phyloP scores from a whole-genome alignment of 257 asterid species.

The Solanum ahanhuiri region DNA sequence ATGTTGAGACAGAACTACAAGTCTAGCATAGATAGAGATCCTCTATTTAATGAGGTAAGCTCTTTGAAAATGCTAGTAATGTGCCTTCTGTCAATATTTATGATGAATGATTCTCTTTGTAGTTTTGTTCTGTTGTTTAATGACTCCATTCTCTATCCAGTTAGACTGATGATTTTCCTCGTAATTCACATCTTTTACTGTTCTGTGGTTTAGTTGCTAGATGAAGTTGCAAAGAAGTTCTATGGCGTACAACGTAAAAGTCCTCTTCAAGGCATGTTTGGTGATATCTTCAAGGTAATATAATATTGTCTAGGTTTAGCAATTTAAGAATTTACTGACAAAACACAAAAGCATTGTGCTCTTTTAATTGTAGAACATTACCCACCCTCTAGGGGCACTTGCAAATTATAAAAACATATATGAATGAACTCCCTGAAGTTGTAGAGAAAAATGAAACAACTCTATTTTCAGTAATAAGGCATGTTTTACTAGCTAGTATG shows the following conservation, averaged over 20 bases:
- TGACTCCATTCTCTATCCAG: not conserved
- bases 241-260: slow-evolving; percentile 70
- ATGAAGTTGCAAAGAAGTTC: slow-evolving; percentile 74
- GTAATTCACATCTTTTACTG: slow-evolving; percentile 1
- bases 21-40: slow-evolving; percentile 61
- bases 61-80: not conserved
- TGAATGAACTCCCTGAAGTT: not conserved
- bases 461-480: not conserved
- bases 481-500: not conserved
- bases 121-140: not conserved
- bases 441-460: not conserved
- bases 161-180: not conserved
- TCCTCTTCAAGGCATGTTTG: slow-evolving; percentile 88
- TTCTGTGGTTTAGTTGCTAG: slow-evolving; percentile 53
- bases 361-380: not conserved
- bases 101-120: not conserved
- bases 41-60: slow-evolving; percentile 57
- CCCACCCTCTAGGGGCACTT: not conserved
- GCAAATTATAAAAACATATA: not conserved
- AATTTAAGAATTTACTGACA: not conserved
- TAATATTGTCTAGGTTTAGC: not conserved
- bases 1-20: slow-evolving; percentile 72
- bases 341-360: not conserved
- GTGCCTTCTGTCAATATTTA: not conserved
- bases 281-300: slow-evolving; percentile 77